These are phyloP conservation scores for Cymbidium sinense DNA, from an alignment of 106 monocot species.

Conservation along the genomic window DNA sequence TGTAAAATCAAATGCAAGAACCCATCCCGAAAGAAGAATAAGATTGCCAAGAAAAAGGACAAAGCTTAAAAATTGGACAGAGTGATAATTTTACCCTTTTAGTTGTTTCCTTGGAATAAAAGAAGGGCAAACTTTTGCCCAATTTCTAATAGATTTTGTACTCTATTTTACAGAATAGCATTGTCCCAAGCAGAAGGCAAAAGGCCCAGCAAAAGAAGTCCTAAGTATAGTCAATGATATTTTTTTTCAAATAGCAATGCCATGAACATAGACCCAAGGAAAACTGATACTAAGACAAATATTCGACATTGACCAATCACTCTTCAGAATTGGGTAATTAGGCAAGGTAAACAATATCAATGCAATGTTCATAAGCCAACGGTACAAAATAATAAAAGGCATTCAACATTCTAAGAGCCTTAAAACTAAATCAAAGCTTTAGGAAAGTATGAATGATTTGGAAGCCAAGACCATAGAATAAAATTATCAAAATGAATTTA, in stretches of 20 bases:
- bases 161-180: neutral
- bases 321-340: neutral
- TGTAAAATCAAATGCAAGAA: neutral
- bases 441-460: neutral
- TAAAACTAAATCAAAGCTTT: neutral
- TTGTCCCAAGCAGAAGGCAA: neutral
- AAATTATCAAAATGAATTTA: neutral
- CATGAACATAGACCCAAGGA: neutral
- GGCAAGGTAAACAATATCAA: neutral
- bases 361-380: neutral
- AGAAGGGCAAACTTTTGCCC: neutral
- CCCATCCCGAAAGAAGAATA: neutral
- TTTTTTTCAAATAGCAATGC: neutral
- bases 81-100: neutral
- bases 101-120: neutral
- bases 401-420: neutral
- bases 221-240: neutral
- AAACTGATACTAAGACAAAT: neutral
- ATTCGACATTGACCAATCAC: neutral
- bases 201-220: neutral
- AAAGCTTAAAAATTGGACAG: neutral
- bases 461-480: neutral
- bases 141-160: neutral
- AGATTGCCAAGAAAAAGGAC: neutral
- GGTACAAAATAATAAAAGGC: neutral